Conservation (phyloP, 257 asterid genomes). For the Solanum stenotomum region DNA sequence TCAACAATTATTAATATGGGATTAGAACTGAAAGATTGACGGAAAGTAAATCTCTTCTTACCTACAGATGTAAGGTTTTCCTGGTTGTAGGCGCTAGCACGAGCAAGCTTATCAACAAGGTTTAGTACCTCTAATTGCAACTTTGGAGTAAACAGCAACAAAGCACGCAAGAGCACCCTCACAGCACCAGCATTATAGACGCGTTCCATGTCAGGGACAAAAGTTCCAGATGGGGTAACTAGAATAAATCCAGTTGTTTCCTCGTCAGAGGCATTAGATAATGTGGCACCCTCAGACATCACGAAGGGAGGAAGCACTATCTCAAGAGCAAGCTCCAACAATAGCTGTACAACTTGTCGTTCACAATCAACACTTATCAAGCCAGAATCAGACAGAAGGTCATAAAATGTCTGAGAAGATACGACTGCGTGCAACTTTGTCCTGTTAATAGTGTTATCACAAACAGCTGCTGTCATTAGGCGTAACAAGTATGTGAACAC, state of each 20-base stretch:
- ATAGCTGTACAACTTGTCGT: slow-evolving; percentile 79
- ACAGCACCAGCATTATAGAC: slow-evolving; percentile 91
- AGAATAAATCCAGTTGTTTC: slow-evolving; percentile 55
- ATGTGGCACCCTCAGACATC: slow-evolving; percentile 45
- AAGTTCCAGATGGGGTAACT: slow-evolving; percentile 57
- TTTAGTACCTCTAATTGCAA: slow-evolving; percentile 85
- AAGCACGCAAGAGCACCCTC: slow-evolving; percentile 74
- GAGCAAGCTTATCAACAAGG: slow-evolving; percentile 78
- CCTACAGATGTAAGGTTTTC: slow-evolving; percentile 97
- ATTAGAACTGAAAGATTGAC: neutral
- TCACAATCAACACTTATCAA: slow-evolving; percentile 84
- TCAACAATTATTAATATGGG: slow-evolving; percentile 5
- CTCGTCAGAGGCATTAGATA: slow-evolving; percentile 28
- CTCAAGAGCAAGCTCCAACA: slow-evolving; percentile 91
- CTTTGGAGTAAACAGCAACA: slow-evolving; percentile 83
- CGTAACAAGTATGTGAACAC: slow-evolving; percentile 81
- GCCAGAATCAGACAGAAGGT: slow-evolving; percentile 85
- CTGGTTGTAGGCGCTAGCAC: slow-evolving; percentile 79
- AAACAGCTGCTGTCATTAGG: slow-evolving; percentile 78
- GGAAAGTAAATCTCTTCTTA: slow-evolving; percentile 24
- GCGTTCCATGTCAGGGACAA: slow-evolving; percentile 61
- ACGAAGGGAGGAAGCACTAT: slow-evolving; percentile 78
- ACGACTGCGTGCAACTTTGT: slow-evolving; percentile 56
- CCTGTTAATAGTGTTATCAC: slow-evolving; percentile 77
- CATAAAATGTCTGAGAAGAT: slow-evolving; percentile 75